Conservation (phyloP, 768 basidiomycete species). For the Tulasnella calospora region DNA sequence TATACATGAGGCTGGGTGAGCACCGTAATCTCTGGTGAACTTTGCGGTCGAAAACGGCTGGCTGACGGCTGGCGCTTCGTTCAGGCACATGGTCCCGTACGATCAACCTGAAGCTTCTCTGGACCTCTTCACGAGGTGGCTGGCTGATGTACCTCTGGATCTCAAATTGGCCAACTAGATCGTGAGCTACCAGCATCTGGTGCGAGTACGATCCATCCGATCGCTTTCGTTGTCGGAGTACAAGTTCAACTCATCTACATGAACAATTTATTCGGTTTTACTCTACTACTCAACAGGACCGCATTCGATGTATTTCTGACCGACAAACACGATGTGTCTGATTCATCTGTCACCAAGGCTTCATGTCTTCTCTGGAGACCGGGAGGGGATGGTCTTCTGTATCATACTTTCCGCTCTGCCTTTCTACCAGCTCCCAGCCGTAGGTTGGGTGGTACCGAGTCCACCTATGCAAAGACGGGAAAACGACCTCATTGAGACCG, state of each 20-base stretch:
- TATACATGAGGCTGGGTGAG: constrained; percentile 75
- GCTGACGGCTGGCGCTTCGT: constrained; percentile 23
- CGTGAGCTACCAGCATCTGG: too few relatives aligned
- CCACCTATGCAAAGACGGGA: not conserved
- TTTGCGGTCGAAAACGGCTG: not conserved
- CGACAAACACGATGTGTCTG: not conserved
- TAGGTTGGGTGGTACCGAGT: not conserved
- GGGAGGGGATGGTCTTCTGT: not conserved
- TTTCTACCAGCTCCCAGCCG: not conserved
- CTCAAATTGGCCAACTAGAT: not conserved
- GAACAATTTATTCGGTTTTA: not conserved
- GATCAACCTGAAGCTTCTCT: constrained; percentile 86
- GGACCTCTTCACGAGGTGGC: constrained; percentile 42
- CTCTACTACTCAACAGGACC: not conserved
- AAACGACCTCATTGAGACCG: not conserved
- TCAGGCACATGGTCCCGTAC: constrained; percentile 82
- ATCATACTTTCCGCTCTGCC: not conserved
- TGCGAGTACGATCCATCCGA: too few relatives aligned
- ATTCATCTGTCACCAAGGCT: not conserved
- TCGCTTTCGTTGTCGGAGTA: too few relatives aligned
- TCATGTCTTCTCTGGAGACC: not conserved
- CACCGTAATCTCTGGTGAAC: constrained; percentile 30
- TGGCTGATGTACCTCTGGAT: constrained; percentile 8
- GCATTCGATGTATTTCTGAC: not conserved
- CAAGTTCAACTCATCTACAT: too few relatives aligned